These are phyloP conservation scores for Blastomyces emzantsi DNA, from an alignment of 2,329 filamentous ascomycete species.

Conservation along the genomic window DNA sequence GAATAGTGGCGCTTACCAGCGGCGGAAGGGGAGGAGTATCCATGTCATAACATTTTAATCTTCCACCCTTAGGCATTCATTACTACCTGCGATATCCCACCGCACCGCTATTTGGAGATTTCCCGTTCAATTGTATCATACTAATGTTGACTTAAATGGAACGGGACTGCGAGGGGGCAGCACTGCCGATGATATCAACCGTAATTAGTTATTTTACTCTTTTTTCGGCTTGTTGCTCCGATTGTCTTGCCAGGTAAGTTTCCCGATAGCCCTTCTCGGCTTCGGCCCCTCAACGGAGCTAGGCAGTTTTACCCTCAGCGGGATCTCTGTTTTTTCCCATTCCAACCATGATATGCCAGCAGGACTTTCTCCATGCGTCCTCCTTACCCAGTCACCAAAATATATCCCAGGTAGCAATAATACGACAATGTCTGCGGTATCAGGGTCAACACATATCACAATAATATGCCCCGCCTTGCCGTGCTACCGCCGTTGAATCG, in stretches of 20 bases:
- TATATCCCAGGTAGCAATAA: neutral
- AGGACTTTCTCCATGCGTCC: neutral
- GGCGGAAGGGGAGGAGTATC: too few relatives aligned
- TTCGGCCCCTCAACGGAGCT: neutral
- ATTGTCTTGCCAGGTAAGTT: neutral
- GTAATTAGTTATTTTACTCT: neutral
- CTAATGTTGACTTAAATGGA: neutral
- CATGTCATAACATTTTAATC: too few relatives aligned
- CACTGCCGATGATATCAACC: too few relatives aligned
- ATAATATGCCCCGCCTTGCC: neutral
- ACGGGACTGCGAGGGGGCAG: neutral
- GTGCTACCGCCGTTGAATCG: neutral
- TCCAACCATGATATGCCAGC: neutral
- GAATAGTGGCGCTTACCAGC: too few relatives aligned
- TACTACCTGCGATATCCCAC: neutral
- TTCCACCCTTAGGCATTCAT: too few relatives aligned
- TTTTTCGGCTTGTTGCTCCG: neutral
- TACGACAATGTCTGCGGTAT: neutral
- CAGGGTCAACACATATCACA: neutral
- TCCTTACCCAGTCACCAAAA: neutral
- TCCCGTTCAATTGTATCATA: neutral
- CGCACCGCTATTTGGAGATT: neutral
- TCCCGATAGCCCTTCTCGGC: neutral
- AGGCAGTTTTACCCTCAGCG: neutral
- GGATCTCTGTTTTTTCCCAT: neutral